Evolutionary conservation across 192 early-diverging fungal genomes (phyloP).

Genomic region (Entophlyctis luteolus): DNA sequence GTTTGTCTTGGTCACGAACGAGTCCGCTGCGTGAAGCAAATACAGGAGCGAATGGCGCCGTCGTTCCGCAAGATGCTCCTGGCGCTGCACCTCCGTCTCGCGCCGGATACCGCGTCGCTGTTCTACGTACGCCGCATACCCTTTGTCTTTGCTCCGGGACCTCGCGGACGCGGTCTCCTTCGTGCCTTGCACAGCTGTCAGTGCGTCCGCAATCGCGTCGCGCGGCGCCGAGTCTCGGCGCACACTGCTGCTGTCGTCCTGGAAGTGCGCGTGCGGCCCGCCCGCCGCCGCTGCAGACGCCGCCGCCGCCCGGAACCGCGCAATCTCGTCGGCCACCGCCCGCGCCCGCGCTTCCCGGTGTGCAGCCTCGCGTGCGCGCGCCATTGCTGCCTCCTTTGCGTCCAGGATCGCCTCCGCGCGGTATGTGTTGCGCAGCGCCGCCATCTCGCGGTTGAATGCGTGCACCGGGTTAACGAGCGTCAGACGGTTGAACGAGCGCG

Average conservation of each 20-base stretch:
- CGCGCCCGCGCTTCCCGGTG: background rate
- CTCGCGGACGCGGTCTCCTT: background rate
- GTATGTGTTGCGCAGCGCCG: slow-evolving; percentile 7
- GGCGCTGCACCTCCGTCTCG: background rate
- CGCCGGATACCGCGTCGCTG: background rate
- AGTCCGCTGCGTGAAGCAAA: slow-evolving; percentile 17
- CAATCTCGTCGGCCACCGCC: background rate
- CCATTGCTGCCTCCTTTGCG: slow-evolving; percentile 17
- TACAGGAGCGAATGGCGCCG: slow-evolving; percentile 4
- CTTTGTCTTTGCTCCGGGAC: too few relatives aligned
- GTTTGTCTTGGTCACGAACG: slow-evolving; percentile 7
- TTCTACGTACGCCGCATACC: background rate
- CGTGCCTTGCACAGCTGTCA: background rate
- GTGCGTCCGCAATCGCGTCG: background rate
- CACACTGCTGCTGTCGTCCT: too few relatives aligned
- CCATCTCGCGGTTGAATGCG: background rate
- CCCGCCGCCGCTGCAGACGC: background rate
- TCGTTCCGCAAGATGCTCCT: background rate
- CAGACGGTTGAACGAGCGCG: background rate
- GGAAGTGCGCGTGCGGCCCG: background rate
- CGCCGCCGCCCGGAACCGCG: background rate
- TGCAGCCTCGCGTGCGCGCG: background rate
- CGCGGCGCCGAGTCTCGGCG: background rate
- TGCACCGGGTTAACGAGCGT: background rate
- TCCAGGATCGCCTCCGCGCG: slow-evolving; percentile 1